phyloP scores from a whole-genome alignment of 129 eudicot species.

The Chrysanthemum makinoi region DNA sequence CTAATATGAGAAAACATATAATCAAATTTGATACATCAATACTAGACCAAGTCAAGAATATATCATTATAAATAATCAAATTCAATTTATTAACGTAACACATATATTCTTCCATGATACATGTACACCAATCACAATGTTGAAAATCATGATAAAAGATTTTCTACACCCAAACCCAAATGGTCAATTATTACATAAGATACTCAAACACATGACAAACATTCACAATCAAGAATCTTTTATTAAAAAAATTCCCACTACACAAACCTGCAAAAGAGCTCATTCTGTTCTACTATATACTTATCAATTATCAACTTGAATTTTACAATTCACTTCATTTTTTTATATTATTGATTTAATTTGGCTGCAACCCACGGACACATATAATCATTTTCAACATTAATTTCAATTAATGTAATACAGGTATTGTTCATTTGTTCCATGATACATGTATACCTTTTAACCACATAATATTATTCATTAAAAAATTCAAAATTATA shows the following conservation, averaged over 20 bases:
- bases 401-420: not conserved
- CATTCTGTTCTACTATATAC: too few relatives aligned
- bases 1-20: not conserved
- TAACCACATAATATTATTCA: too few relatives aligned
- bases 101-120: slow-evolving; percentile 5
- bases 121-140: not conserved
- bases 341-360: too few relatives aligned
- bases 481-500: not conserved
- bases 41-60: not conserved
- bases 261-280: too few relatives aligned
- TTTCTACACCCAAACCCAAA: not conserved
- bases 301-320: not conserved
- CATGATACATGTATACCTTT: not conserved
- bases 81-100: not conserved
- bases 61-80: not conserved
- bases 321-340: too few relatives aligned
- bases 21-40: not conserved
- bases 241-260: not conserved
- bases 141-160: not conserved
- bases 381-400: too few relatives aligned
- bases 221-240: slow-evolving; percentile 29
- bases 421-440: slow-evolving; percentile 7
- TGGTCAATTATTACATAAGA: not conserved
- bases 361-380: too few relatives aligned
- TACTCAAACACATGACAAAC: slow-evolving; percentile 16